Evolutionary conservation across 176 grass and related monocot species (phyloP), one percentile per base, ranked within the genome.

Genomic region (Cocos nucifera): DNA sequence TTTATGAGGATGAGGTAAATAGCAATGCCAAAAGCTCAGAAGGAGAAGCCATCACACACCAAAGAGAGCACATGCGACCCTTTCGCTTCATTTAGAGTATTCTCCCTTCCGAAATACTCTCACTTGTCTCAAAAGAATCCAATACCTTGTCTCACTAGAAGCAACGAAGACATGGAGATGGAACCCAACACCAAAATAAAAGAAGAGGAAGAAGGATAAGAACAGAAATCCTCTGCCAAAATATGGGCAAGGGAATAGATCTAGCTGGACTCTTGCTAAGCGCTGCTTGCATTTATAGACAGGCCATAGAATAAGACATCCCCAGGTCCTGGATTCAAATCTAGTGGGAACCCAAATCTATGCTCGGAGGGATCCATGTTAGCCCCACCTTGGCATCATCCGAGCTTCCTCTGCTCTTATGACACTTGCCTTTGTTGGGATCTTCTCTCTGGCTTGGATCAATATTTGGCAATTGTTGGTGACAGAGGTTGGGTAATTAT

Each of bases 21-120:
- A 69, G 66, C 63, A 74, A 54, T 62, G 72, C 28, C 78, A 79
- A 83, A 77, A 75, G 70, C 76, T 70, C 60, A 80, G 76, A 66
- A 58, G 48, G 19, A 72, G 86, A 78, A 81, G 71, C 67, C 77
- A 60, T 86, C 62, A 81, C 64, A 77, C 78, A 81, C 65, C 79
- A 66, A 75, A 68, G 80, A 77, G 80, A 75, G 72, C 61, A 53
- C 83, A 83, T 86, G 83, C 80, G 83, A 91, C 83, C 67, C 32
- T 35, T 35, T 35, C 32, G 8, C 32, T 76, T 70, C 67, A 57
- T 51, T 63, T 52, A 27, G 63, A 52, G 6, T 48, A 62, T 68
- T 57, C 62, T 79, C 56, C 59, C 72, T 71, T 72, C 73, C 75
- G 49, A 65, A 61, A 59, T 72, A 67, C 53, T 77, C 69, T 50